Percentiles rank a stretch among this genome's conserved stretches.
These are phyloP conservation scores for Verticillium isaacii DNA, from an alignment of 2,329 filamentous ascomycete species.

Conservation along the genomic window DNA sequence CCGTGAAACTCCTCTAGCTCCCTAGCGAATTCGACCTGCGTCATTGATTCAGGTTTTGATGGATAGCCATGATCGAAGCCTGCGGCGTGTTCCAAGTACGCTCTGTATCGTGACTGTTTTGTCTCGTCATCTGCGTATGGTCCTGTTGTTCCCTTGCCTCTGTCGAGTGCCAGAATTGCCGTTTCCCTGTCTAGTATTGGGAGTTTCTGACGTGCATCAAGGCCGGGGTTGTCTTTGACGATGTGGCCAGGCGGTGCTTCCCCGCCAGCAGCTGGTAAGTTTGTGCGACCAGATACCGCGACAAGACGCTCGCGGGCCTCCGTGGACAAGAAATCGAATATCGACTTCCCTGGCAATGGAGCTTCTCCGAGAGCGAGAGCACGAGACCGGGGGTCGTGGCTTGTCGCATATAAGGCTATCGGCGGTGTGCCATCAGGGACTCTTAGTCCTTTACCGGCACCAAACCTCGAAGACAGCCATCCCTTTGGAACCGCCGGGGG, in stretches of 20 bases:
- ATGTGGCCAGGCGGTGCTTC: slow-evolving; percentile 59
- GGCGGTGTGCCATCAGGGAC: not conserved
- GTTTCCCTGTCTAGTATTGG: slow-evolving; percentile 63
- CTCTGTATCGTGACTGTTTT: slow-evolving; percentile 76
- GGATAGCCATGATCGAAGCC: slow-evolving; percentile 57
- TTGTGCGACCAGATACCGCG: slow-evolving; percentile 65
- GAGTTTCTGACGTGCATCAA: slow-evolving; percentile 50
- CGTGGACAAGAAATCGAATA: slow-evolving; percentile 87
- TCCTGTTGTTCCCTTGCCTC: slow-evolving; percentile 60
- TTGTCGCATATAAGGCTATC: slow-evolving; percentile 66
- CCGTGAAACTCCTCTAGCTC: slow-evolving; percentile 73
- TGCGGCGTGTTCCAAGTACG: slow-evolving; percentile 74
- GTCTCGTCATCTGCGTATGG: slow-evolving; percentile 79
- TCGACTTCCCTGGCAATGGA: slow-evolving; percentile 81
- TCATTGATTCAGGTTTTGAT: slow-evolving; percentile 32
- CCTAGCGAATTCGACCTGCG: slow-evolving; percentile 69
- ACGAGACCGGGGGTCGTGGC: slow-evolving; percentile 69
- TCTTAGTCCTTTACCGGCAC: not conserved
- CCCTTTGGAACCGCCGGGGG: slow-evolving; percentile 65
- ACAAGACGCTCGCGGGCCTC: slow-evolving; percentile 73
- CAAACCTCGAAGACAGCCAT: slow-evolving; percentile 62
- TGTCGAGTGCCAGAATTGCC: slow-evolving; percentile 62
- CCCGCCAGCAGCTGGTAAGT: slow-evolving; percentile 73
- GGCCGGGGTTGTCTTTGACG: not conserved
- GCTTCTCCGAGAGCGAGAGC: slow-evolving; percentile 69